Percentiles rank a stretch among this genome's conserved stretches.
Conservation (phyloP, 1,284 basidiomycete genomes). For the Fomitopsis pinicola region DNA sequence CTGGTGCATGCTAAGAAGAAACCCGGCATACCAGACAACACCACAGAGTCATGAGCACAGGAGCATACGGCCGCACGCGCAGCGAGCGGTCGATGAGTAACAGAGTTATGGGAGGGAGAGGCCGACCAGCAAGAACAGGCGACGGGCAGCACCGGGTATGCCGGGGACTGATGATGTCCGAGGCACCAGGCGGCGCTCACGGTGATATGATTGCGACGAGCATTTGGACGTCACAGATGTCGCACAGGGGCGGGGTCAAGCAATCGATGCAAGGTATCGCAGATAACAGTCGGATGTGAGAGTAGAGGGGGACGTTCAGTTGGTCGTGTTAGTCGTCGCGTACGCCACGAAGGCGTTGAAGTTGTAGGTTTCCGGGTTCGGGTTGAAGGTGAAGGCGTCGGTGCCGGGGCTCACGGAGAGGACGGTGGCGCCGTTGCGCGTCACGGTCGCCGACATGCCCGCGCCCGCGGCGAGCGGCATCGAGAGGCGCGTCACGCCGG, state of each 20-base stretch:
- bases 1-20: neutral
- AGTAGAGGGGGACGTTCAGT: neutral
- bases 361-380: slow-evolving; percentile 53
- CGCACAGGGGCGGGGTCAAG: neutral
- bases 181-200: neutral
- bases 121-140: neutral
- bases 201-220: neutral
- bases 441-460: slow-evolving; percentile 56
- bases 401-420: slow-evolving; percentile 43
- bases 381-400: slow-evolving; percentile 44
- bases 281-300: neutral
- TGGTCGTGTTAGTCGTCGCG: neutral
- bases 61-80: neutral
- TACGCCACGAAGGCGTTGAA: slow-evolving; percentile 60
- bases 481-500: slow-evolving; percentile 66
- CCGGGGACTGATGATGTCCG: neutral
- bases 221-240: neutral
- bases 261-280: neutral
- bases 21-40: neutral
- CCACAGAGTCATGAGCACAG: neutral
- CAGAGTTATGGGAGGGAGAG: neutral
- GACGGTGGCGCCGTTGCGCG: slow-evolving; percentile 48
- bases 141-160: slow-evolving; percentile 3
- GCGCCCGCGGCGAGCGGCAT: slow-evolving; percentile 54
- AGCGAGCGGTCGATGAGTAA: neutral